Evolutionary conservation across 371 early-diverging fungal species (phyloP).

Genomic region (Mucor saturninus): DNA sequence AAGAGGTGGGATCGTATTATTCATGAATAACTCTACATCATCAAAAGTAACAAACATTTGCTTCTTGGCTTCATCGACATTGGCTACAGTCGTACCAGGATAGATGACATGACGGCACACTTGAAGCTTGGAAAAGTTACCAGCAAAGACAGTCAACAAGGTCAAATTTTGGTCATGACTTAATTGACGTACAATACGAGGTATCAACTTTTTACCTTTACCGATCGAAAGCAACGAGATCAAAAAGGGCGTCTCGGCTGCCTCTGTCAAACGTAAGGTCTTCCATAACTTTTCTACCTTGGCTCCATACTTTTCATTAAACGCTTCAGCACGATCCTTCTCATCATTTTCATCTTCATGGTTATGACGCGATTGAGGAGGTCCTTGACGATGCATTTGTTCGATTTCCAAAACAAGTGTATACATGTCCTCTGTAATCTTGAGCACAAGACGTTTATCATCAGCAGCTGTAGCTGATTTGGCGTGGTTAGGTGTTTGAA

Average conservation of each 20-base stretch:
- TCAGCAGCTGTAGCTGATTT: constrained; percentile 1
- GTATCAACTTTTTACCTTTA: constrained; percentile 88
- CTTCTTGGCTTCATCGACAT: constrained; percentile 54
- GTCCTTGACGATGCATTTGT: constrained; percentile 75
- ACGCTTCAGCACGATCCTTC: constrained; percentile 33
- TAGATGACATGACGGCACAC: constrained; percentile 76
- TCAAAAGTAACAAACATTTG: constrained; percentile 49
- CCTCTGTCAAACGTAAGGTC: constrained; percentile 41
- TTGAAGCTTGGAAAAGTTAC: constrained; percentile 83
- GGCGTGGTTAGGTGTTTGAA: background rate
- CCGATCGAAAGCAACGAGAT: constrained; percentile 71
- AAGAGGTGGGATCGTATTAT: constrained; percentile 81
- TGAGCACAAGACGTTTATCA: constrained; percentile 68
- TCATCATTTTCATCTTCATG: constrained; percentile 56
- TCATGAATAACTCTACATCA: constrained; percentile 85
- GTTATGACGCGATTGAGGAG: constrained; percentile 33
- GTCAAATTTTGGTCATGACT: constrained; percentile 78
- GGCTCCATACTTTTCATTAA: constrained; percentile 57
- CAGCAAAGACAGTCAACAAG: constrained; percentile 76
- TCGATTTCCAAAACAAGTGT: constrained; percentile 78
- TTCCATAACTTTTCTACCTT: constrained; percentile 68
- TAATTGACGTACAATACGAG: constrained; percentile 82
- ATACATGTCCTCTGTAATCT: constrained; percentile 82
- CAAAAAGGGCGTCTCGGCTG: constrained; percentile 32
- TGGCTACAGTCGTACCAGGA: constrained; percentile 52